Conservation (phyloP, 1,284 basidiomycete genomes). For the Rhodofomes roseus region DNA sequence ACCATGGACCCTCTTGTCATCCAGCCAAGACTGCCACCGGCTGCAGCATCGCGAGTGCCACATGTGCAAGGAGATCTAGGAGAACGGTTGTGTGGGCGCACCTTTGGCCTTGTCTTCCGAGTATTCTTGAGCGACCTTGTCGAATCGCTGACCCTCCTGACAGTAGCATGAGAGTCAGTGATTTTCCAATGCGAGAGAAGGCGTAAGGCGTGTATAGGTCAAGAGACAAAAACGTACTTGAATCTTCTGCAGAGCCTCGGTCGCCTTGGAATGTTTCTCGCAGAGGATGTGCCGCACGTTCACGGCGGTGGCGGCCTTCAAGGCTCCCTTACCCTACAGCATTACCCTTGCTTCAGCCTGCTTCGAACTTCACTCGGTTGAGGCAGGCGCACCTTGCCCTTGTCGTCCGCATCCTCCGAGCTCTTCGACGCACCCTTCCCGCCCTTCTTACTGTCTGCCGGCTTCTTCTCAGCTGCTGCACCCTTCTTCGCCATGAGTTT, state of each 20-base stretch:
- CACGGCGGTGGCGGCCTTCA: conserved; percentile 74
- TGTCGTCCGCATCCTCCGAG: conserved; percentile 32
- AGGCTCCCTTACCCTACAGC: conserved; percentile 45
- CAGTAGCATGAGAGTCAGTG: not conserved
- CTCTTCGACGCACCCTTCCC: conserved; percentile 30
- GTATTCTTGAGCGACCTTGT: conserved; percentile 83
- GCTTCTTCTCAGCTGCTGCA: conserved; percentile 29
- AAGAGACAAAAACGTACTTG: conserved; percentile 43
- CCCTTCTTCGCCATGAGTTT: conserved; percentile 51
- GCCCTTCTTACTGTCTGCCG: conserved; percentile 33
- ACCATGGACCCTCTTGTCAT: conserved; percentile 83
- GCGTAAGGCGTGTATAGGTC: not conserved
- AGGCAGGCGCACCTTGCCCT: conserved; percentile 14
- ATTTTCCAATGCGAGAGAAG: not conserved
- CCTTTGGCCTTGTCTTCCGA: conserved; percentile 89
- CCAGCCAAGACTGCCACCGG: conserved; percentile 82
- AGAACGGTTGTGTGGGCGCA: conserved; percentile 22
- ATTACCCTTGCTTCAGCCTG: not conserved
- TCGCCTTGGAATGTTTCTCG: conserved; percentile 78
- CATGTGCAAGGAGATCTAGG: not conserved
- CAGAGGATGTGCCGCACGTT: conserved; percentile 86
- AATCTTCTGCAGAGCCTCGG: conserved; percentile 74
- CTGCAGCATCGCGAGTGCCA: conserved; percentile 33
- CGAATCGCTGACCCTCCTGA: conserved; percentile 73
- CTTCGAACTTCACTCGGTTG: no score